Evolutionary conservation across 768 basidiomycete species (phyloP).

Genomic region (Psilocybe tampanensis): DNA sequence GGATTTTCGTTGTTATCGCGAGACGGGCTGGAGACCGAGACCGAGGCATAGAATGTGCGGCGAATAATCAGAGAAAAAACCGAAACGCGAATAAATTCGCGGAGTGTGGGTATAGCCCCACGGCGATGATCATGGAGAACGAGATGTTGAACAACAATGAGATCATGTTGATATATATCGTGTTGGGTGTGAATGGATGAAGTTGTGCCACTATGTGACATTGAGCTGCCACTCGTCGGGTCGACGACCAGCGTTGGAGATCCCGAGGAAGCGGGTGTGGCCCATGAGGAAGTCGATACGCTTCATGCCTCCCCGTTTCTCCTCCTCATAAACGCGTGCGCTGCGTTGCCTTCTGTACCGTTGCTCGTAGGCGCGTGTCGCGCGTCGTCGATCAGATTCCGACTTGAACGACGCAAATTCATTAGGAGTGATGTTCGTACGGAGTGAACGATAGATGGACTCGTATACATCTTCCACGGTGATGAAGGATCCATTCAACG

Average conservation of each 20-base stretch:
- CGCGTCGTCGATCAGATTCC: slow-evolving; percentile 34
- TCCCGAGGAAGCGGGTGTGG: slow-evolving; percentile 45
- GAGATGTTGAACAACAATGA: not conserved
- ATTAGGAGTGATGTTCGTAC: slow-evolving; percentile 24
- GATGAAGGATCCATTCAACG: slow-evolving; percentile 29
- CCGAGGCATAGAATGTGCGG: not conserved
- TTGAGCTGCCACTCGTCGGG: slow-evolving; percentile 15
- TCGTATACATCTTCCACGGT: slow-evolving; percentile 40
- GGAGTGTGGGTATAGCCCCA: not conserved
- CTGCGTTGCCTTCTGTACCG: slow-evolving; percentile 43
- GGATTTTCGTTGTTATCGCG: not conserved
- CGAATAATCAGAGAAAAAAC: not conserved
- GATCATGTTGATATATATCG: too few relatives aligned
- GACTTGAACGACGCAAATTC: slow-evolving; percentile 47
- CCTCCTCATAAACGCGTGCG: slow-evolving; percentile 38
- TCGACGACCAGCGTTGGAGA: slow-evolving; percentile 28
- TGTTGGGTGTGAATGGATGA: not conserved
- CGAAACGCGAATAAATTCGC: not conserved
- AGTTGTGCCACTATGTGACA: slow-evolving; percentile 6
- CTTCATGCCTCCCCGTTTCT: slow-evolving; percentile 54
- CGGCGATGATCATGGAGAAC: not conserved
- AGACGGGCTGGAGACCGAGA: not conserved
- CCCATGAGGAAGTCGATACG: slow-evolving; percentile 61
- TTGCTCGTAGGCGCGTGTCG: slow-evolving; percentile 48
- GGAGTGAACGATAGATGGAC: slow-evolving; percentile 23